Percentiles rank a stretch among this genome's conserved stretches.
phyloP scores from a whole-genome alignment of 352 stramenopile species.

The Phytopythium vexans region DNA sequence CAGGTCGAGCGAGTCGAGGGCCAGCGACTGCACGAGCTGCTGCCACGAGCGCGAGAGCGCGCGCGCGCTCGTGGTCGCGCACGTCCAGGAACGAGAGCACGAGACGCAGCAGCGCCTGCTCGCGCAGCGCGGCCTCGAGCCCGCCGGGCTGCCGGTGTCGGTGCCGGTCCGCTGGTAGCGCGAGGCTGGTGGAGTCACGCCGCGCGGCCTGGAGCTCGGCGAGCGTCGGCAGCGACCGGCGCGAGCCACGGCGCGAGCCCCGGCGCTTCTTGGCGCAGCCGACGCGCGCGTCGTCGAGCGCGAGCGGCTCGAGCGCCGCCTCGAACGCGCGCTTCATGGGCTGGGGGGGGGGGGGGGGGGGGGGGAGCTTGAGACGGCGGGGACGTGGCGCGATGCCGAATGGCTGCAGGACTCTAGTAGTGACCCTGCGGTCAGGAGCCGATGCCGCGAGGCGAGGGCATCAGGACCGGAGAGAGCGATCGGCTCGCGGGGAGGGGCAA shows the following conservation, averaged over 20 bases:
- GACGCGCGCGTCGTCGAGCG: neutral
- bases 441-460: too few species aligned
- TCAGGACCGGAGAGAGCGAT: too few species aligned
- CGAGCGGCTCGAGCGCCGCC: neutral
- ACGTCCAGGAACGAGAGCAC: constrained; percentile 74
- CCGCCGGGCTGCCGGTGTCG: constrained; percentile 16
- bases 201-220: too few species aligned
- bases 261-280: constrained; percentile 1
- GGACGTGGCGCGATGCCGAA: too few species aligned
- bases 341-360: too few species aligned
- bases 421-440: too few species aligned
- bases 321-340: constrained; percentile 12
- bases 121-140: constrained; percentile 39
- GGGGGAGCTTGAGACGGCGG: too few species aligned
- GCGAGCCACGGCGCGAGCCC: neutral
- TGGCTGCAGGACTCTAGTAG: too few species aligned
- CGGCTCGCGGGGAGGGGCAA: too few species aligned
- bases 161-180: constrained; percentile 3
- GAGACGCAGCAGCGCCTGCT: constrained; percentile 56
- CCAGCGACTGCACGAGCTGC: constrained; percentile 61
- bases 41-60: constrained; percentile 60
- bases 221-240: neutral
- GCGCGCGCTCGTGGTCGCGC: constrained; percentile 67
- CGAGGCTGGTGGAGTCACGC: constrained; percentile 1
- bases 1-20: constrained; percentile 64